These are phyloP conservation scores for Albatrellus sp. DNA, from an alignment of 1,284 basidiomycete species.

Conservation along the genomic window DNA sequence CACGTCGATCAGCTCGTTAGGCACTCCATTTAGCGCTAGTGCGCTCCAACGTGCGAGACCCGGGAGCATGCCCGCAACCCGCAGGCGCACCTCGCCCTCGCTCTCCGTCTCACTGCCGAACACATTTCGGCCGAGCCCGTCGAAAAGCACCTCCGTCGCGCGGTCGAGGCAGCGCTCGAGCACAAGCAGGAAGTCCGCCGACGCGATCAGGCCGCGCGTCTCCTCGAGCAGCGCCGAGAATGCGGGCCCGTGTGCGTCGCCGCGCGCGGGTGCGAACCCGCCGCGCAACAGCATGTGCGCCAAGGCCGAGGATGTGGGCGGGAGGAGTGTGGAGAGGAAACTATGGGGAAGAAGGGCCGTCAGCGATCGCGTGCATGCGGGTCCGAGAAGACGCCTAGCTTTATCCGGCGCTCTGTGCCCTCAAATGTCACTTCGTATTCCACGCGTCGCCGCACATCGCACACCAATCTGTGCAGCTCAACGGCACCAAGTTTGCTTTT, in stretches of 20 bases:
- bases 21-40: constrained; percentile 54
- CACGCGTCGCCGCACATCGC: constrained; percentile 60
- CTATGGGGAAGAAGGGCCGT: constrained; percentile 21
- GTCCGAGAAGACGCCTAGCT: constrained; percentile 23
- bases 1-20: constrained; percentile 80
- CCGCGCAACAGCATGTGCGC: constrained; percentile 59
- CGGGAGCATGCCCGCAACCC: constrained; percentile 68
- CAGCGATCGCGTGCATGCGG: constrained; percentile 1
- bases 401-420: constrained; percentile 41
- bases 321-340: constrained; percentile 64
- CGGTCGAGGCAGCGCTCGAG: constrained; percentile 58
- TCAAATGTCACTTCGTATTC: constrained; percentile 62
- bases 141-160: constrained; percentile 42
- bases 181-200: constrained; percentile 58
- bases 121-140: constrained; percentile 44
- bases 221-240: constrained; percentile 60
- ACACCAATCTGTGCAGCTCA: constrained; percentile 58
- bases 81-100: constrained; percentile 34
- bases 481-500: constrained; percentile 59
- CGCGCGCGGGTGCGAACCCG: constrained; percentile 23
- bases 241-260: constrained; percentile 27
- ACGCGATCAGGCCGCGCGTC: constrained; percentile 51
- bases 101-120: constrained; percentile 27
- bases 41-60: constrained; percentile 69
- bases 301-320: constrained; percentile 54